phyloP scores from a whole-genome alignment of 805 yeast genomes.

The Teunomyces gatunensis region DNA sequence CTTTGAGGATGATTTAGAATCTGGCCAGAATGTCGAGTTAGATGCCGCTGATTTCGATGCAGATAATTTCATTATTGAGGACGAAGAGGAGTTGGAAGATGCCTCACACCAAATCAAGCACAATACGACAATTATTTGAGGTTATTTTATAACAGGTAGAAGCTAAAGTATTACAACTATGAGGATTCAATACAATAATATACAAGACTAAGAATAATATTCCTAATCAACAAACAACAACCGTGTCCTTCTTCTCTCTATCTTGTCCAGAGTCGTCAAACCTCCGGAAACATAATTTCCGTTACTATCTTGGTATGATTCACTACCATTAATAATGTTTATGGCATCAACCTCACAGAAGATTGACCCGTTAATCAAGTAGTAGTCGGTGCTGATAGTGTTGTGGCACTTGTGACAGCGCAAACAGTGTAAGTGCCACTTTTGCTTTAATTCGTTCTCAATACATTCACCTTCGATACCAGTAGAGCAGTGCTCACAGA shows the following conservation, averaged over 20 bases:
- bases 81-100: slow-evolving; percentile 26
- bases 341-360: slow-evolving; percentile 51
- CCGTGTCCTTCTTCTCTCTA: slow-evolving; percentile 45
- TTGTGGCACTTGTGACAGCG: slow-evolving; percentile 60
- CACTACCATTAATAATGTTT: slow-evolving; percentile 24
- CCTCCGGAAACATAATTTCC: slow-evolving; percentile 21
- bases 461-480: slow-evolving; percentile 93
- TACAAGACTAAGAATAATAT: background rate
- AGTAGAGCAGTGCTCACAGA: slow-evolving; percentile 64
- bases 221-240: slow-evolving; percentile 32
- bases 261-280: slow-evolving; percentile 27
- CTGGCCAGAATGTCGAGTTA: slow-evolving; percentile 30
- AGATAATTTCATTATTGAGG: slow-evolving; percentile 41
- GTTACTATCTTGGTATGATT: slow-evolving; percentile 16
- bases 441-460: slow-evolving; percentile 66
- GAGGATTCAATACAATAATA: slow-evolving; percentile 2
- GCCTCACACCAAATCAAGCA: background rate
- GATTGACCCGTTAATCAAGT: slow-evolving; percentile 47
- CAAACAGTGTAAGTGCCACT: slow-evolving; percentile 77
- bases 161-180: background rate
- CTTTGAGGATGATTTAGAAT: slow-evolving; percentile 37
- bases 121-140: background rate
- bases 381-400: slow-evolving; percentile 52
- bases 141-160: background rate
- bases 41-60: slow-evolving; percentile 37